Evolutionary conservation across 148 eudicot species (phyloP).

Genomic region (Rhododendron ferrugineum): DNA sequence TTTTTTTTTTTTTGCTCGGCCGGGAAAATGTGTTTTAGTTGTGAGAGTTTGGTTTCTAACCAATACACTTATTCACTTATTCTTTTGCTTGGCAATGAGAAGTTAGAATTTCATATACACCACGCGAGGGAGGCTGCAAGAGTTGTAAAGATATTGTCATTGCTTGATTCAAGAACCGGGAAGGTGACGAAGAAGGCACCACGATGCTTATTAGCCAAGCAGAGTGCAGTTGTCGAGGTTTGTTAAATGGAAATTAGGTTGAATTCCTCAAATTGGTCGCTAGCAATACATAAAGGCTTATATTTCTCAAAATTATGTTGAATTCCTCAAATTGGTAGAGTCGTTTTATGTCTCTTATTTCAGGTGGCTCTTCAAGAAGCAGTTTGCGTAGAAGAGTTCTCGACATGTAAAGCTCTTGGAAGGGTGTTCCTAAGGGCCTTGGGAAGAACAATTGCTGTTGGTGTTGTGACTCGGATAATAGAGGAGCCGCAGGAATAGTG

Average conservation of each 20-base stretch:
- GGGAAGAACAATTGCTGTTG: slow-evolving; percentile 85
- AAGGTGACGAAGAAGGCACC: slow-evolving; percentile 83
- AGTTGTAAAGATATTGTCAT: slow-evolving; percentile 63
- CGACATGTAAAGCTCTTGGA: slow-evolving; percentile 64
- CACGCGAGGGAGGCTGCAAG: slow-evolving; percentile 80
- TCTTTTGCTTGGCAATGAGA: slow-evolving; percentile 16
- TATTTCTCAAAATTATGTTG: background rate
- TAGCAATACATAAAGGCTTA: background rate
- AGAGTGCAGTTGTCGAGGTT: slow-evolving; percentile 84
- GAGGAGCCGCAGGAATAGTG: slow-evolving; percentile 13
- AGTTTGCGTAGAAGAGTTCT: slow-evolving; percentile 73
- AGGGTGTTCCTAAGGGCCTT: slow-evolving; percentile 74
- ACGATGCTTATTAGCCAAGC: slow-evolving; percentile 71
- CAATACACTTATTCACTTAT: background rate
- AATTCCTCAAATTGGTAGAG: background rate
- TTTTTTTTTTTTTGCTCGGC: background rate
- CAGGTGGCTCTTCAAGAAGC: slow-evolving; percentile 65
- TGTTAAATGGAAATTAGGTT: background rate
- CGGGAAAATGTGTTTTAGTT: background rate
- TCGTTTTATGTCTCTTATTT: background rate
- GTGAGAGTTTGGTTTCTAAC: background rate
- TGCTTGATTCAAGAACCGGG: slow-evolving; percentile 91
- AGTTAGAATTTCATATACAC: slow-evolving; percentile 91
- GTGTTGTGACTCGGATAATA: slow-evolving; percentile 59
- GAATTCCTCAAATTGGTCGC: background rate